A percentile compares a stretch with the other conserved stretches of the same genome.
Conservation (phyloP, 2,329 filamentous ascomycete species). For the Fusarium sororula region DNA sequence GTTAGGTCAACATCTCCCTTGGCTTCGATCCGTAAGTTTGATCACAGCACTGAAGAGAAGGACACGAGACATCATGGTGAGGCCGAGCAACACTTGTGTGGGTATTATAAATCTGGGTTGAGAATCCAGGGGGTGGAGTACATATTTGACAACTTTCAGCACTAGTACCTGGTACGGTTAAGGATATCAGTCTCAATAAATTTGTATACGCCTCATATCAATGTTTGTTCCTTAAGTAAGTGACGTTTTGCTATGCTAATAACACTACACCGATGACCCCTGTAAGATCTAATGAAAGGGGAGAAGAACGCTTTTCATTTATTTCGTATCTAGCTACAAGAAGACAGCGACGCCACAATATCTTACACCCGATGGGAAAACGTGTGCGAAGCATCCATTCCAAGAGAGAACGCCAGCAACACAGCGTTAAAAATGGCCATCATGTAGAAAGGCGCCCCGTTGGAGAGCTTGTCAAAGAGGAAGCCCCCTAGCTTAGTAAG, state of each 20-base stretch:
- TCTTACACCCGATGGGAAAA: conserved; percentile 42
- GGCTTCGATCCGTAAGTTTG: not conserved
- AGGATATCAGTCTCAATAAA: not conserved
- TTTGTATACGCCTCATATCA: not conserved
- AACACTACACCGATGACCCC: not conserved
- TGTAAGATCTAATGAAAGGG: not conserved
- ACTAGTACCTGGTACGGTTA: not conserved
- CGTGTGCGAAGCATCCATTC: conserved; percentile 58
- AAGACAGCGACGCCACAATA: not conserved
- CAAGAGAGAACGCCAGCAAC: conserved; percentile 67
- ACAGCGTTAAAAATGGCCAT: conserved; percentile 88
- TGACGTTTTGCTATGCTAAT: not conserved
- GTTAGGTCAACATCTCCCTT: not conserved
- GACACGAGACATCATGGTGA: not conserved
- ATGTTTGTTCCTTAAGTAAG: not conserved
- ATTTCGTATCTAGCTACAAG: conserved; percentile 17
- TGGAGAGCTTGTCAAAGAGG: conserved; percentile 79
- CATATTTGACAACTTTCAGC: not conserved
- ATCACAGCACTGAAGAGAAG: not conserved
- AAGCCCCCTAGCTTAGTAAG: conserved; percentile 91
- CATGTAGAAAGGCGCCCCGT: conserved; percentile 89
- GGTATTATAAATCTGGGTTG: not conserved
- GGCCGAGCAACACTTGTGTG: not conserved
- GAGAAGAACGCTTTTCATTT: conserved; percentile 30
- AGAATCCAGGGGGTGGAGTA: not conserved